Base-by-base conservation (phyloP, 176 grass and related monocot genomes). In the Aegilops sharonensis region DNA sequence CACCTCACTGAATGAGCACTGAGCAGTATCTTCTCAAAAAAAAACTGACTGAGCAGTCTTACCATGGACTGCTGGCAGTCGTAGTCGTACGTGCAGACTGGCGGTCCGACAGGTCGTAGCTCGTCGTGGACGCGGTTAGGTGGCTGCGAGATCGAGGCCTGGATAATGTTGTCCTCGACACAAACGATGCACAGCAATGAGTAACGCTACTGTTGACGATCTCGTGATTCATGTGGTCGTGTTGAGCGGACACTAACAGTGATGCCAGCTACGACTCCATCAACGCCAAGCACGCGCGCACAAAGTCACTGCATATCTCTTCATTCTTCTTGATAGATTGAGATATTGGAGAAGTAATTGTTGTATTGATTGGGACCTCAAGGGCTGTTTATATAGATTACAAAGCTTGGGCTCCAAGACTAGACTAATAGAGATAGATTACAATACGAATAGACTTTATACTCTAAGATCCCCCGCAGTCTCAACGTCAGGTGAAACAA, bases 31-130 rank as follows among this genome's bases (percentile, higher is more conserved):
- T 45, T 45, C 42, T 11, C 5, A 36, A 36, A 45, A 45, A 45
- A 43, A 45, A 45, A 45, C 10, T 11, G 39, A 40, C 39, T 40
- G 12, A 64, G 37, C 18, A 43, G 42, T 65, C 71, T 20, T 57
- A 23, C 5, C 23, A 37, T 61, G 68, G 79, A 48, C 75, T 40
- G 54, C 29, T 75, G 54, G 20, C 64, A 18, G 37, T 57, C 37
- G 24, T 64, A 13, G 37, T 56, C 71, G 72, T 70, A 32, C 74
- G 18, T 68, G 21, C 50, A 75, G 37, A 40, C 64, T 31, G 64
- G 73, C 79, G 43, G 32, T 1, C 88, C 52, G 80, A 31, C 84
- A 73, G 66, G 42, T 87, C 43, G 70, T 74, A 42, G 69, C 77
- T 75, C 65, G n/a, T 6, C 7, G 47, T 50, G 71, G 62, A 62